Evolutionary conservation across 2,329 filamentous ascomycete species (phyloP), one percentile per base, ranked within the genome.

Genomic region (Elsinoe arachidis): DNA sequence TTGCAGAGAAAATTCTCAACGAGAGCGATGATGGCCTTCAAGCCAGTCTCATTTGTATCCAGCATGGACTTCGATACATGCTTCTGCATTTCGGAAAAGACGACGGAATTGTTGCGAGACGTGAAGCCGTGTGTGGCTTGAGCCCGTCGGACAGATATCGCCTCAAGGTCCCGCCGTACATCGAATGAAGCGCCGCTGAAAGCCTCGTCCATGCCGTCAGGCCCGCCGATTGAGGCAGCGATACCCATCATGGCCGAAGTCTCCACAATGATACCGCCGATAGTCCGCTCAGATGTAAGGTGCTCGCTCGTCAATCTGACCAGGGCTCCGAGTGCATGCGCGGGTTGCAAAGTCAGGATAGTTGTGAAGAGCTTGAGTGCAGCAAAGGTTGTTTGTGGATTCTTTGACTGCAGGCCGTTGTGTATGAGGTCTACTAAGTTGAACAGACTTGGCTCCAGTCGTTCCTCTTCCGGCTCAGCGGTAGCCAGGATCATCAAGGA

Each of bases 381-480:
- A 10, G 95, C 89, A 61, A 89, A 84, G 14, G 96, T 86, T 0
- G 93, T 97, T 68, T 96, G 91, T 55, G 87, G 81, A 65, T 93
- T 96, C 44, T 81, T 79, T 0, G 93, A 97, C 58, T 84, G 81
- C 23, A 96, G 76, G 66, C 91, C 95, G 35, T 90, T 88, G 2
- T 95, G 78, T 30, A 96, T 86, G 11, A 99, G 80, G 72, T 99
- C 93, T 21, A 95, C 88, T 9, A 99, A 76, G 67, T 95, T 97
- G 76, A 96, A 99, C 0, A 99, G 78, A 12, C 90, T 81, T 0
- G 93, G 93, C 1, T 91, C 93, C 9, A 87, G 80, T 12, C 82
- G 77, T 57, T 93, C 88, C 2, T 86, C 82, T 61, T 87, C 86
- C 56, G 87, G 79, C 2, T 87, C 84, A 69, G 91, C 82, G 72